phyloP scores from a whole-genome alignment of 2,329 filamentous ascomycete species.

The Coleophoma eucalyptorum region DNA sequence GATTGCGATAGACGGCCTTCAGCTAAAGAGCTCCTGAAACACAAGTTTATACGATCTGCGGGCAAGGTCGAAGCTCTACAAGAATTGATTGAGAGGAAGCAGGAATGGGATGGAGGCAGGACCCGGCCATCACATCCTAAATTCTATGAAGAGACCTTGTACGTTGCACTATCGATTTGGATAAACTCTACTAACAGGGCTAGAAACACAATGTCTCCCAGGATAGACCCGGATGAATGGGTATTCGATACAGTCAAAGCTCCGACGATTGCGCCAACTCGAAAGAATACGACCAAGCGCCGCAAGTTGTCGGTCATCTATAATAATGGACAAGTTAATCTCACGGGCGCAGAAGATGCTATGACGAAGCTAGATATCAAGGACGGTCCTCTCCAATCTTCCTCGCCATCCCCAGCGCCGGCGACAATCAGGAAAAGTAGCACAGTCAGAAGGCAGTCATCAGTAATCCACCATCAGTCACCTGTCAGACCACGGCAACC shows the following conservation, averaged over 20 bases:
- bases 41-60: constrained; percentile 82
- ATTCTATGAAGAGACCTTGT: constrained; percentile 92
- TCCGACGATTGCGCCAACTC: constrained; percentile 52
- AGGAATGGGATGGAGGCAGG: constrained; percentile 75
- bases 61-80: constrained; percentile 86
- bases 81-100: constrained; percentile 79
- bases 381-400: constrained; percentile 53
- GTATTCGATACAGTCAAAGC: constrained; percentile 90
- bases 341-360: constrained; percentile 46
- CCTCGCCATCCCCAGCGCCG: constrained; percentile 50
- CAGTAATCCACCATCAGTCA: constrained; percentile 24
- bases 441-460: constrained; percentile 42
- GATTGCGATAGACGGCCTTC: constrained; percentile 81
- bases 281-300: constrained; percentile 47
- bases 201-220: constrained; percentile 61
- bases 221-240: constrained; percentile 79
- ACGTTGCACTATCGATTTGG: constrained; percentile 19
- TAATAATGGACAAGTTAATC: constrained; percentile 30
- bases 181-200: constrained; percentile 12
- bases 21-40: constrained; percentile 81
- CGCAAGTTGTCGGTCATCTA: constrained; percentile 55
- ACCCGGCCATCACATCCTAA: constrained; percentile 67
- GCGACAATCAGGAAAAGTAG: constrained; percentile 45
- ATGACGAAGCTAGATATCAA: constrained; percentile 58
- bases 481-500: constrained; percentile 23